phyloP scores from a whole-genome alignment of 2,329 filamentous ascomycete genomes.

The Gliomastix tumulicola region DNA sequence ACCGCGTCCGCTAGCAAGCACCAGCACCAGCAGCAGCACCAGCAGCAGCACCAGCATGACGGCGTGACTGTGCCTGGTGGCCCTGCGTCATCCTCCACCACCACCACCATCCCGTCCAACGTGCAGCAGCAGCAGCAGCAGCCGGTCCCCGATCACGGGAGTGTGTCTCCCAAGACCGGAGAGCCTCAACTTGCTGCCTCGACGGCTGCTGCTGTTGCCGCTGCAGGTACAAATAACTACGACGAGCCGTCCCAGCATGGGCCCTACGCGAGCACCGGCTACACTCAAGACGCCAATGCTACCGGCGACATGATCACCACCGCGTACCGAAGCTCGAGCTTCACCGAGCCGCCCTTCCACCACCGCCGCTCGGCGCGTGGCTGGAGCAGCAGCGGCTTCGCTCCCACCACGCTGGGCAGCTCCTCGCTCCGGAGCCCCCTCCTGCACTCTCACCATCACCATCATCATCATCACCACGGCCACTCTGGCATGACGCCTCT shows the following conservation, averaged over 20 bases:
- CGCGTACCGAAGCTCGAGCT: slow-evolving; percentile 46
- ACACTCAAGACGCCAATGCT: slow-evolving; percentile 30
- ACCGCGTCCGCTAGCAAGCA: no score
- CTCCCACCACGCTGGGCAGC: no score
- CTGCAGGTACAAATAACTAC: slow-evolving; percentile 33
- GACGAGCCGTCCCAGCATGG: slow-evolving; percentile 35
- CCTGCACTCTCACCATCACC: no score
- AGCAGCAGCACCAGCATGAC: slow-evolving; percentile 16
- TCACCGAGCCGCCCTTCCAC: slow-evolving; percentile 42
- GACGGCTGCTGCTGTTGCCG: slow-evolving; percentile 19
- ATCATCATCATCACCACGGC: no score
- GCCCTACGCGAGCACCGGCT: slow-evolving; percentile 28
- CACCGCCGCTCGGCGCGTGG: slow-evolving; percentile 23
- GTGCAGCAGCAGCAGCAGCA: slow-evolving; percentile 17
- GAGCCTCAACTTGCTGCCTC: slow-evolving; percentile 28
- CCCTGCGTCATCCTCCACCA: no score
- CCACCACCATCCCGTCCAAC: no score
- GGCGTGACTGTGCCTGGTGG: slow-evolving; percentile 25
- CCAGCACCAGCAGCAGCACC: slow-evolving; percentile 22
- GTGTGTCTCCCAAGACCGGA: slow-evolving; percentile 32
- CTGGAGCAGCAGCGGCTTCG: slow-evolving; percentile 38
- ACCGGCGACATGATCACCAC: slow-evolving; percentile 49
- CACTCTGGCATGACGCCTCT: slow-evolving; percentile 39
- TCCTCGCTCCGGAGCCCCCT: no score
- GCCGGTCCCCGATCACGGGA: slow-evolving; percentile 22